phyloP scores from a whole-genome alignment of 306 rosid genomes.

The Alnus glutinosa region DNA sequence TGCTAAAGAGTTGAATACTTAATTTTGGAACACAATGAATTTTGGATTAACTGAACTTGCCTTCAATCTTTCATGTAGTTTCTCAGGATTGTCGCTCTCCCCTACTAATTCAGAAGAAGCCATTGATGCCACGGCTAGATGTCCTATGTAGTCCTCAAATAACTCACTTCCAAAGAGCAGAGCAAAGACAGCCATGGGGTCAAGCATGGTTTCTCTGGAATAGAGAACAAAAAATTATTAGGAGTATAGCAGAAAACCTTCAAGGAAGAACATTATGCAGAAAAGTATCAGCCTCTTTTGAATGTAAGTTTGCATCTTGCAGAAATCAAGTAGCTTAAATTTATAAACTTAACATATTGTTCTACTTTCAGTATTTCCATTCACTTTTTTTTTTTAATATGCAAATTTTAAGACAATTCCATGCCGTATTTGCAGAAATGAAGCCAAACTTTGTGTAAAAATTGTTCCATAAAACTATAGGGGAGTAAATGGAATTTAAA shows the following conservation, averaged over 20 bases:
- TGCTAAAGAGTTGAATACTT: not conserved
- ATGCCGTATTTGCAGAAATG: not conserved
- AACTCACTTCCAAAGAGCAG: constrained; percentile 88
- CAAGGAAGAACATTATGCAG: not conserved
- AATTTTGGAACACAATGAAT: not conserved
- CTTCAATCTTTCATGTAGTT: constrained; percentile 77
- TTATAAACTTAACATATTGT: not conserved
- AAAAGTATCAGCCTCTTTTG: not conserved
- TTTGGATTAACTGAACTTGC: constrained; percentile 49
- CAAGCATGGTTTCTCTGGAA: constrained; percentile 87
- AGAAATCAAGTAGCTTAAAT: no score
- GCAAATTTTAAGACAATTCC: not conserved
- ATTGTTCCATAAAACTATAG: no score
- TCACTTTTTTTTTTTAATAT: not conserved
- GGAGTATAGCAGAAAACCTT: constrained; percentile 3
- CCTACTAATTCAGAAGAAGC: constrained; percentile 70
- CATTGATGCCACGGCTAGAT: constrained; percentile 90
- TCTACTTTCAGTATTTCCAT: not conserved
- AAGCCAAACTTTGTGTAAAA: no score
- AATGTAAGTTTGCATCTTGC: not conserved
- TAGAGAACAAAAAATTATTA: constrained; percentile 21
- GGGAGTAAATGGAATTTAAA: not conserved
- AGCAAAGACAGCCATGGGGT: constrained; percentile 84
- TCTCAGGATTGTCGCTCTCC: constrained; percentile 63
- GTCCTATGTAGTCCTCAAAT: constrained; percentile 91